A percentile compares a stretch with the other conserved stretches of the same genome.
Conservation (phyloP, 2,329 filamentous ascomycete species). For the Grosmannia clavigera region DNA sequence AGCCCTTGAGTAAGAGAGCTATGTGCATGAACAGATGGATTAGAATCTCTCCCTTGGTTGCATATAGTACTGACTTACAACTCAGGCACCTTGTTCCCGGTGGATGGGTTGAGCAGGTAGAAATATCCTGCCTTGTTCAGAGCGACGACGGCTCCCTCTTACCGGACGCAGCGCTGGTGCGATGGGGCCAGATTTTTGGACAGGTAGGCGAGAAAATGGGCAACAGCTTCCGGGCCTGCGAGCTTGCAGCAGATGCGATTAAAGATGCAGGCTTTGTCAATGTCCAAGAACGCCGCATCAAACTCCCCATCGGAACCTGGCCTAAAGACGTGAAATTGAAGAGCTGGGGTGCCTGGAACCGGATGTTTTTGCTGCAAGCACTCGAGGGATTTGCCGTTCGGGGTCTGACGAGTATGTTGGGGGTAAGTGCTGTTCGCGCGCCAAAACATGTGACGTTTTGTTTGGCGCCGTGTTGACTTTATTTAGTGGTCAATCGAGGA, state of each 20-base stretch:
- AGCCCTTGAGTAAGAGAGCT: constrained; percentile 3
- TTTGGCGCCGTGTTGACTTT: too few relatives aligned
- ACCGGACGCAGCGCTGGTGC: constrained; percentile 10
- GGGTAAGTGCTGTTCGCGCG: constrained; percentile 7
- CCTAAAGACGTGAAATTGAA: constrained; percentile 38
- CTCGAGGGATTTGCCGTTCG: constrained; percentile 39
- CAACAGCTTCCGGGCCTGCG: neutral
- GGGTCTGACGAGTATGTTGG: constrained; percentile 35
- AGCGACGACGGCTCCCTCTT: constrained; percentile 16
- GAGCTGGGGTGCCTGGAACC: constrained; percentile 38
- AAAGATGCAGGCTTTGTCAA: constrained; percentile 21
- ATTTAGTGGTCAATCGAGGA: constrained; percentile 30
- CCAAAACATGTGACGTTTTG: neutral
- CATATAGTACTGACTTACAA: too few relatives aligned
- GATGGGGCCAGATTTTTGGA: constrained; percentile 9
- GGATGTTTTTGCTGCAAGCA: constrained; percentile 36
- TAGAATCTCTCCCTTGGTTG: too few relatives aligned
- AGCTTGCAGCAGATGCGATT: neutral
- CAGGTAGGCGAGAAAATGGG: constrained; percentile 3
- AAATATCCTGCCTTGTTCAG: constrained; percentile 4
- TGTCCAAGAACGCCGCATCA: constrained; percentile 34
- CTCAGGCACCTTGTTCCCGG: constrained; percentile 32
- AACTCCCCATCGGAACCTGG: constrained; percentile 43
- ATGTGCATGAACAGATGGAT: too few relatives aligned
- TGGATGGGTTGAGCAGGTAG: constrained; percentile 20